Percentiles rank a stretch among this genome's conserved stretches.
Evolutionary conservation across 768 basidiomycete genomes (phyloP).

Genomic region (Collybiopsis luxurians): DNA sequence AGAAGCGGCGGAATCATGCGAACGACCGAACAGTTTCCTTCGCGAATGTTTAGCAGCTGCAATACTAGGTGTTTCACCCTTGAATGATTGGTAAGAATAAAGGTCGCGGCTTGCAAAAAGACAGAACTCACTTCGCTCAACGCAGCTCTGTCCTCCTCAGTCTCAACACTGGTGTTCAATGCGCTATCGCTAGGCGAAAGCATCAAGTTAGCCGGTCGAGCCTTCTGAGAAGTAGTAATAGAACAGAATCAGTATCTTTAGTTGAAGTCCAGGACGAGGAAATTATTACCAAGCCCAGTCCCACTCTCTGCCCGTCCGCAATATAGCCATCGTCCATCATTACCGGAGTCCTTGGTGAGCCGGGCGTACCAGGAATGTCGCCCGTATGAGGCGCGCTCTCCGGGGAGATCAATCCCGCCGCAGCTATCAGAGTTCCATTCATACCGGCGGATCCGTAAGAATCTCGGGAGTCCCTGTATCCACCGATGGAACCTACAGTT

Average conservation of each 20-base stretch:
- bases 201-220: constrained; percentile 47
- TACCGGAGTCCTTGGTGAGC: too few species aligned
- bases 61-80: constrained; percentile 22
- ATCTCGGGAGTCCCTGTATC: constrained; percentile 5
- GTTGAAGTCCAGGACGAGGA: background rate
- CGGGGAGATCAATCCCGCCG: constrained; percentile 19
- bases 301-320: background rate
- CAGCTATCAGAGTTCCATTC: constrained; percentile 19
- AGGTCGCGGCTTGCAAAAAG: too few species aligned
- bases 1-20: constrained; percentile 38
- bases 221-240: background rate
- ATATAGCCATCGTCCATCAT: background rate
- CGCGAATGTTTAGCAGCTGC: constrained; percentile 30
- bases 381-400: constrained; percentile 18
- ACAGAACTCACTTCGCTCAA: constrained; percentile 64
- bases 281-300: constrained; percentile 1
- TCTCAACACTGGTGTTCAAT: constrained; percentile 40
- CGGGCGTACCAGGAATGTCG: constrained; percentile 7
- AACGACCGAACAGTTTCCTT: constrained; percentile 61
- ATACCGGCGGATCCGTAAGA: constrained; percentile 11
- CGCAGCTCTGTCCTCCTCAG: constrained; percentile 51
- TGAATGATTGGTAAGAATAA: constrained; percentile 10
- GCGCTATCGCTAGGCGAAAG: constrained; percentile 64
- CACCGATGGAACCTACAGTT: constrained; percentile 10
- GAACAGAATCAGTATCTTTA: too few species aligned